Base-by-base conservation (phyloP, 441 rosid species). In the Corymbia calophylla region DNA sequence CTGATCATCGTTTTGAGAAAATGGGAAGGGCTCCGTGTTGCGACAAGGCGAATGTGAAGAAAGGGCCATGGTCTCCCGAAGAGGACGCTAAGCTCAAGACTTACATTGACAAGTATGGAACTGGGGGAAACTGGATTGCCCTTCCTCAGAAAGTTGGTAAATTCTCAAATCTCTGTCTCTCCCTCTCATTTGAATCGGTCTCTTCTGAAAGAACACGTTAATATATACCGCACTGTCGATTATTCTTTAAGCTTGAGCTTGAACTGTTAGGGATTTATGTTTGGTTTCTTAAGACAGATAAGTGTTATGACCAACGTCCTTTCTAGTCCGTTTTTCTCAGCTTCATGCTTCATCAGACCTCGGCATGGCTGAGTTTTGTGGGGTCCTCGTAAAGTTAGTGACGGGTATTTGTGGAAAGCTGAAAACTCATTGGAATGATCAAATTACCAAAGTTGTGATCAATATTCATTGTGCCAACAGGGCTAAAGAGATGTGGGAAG, bases 1-100 rank as follows among this genome's bases (percentile, higher is more conserved):
- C 68, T n/a, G 55, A 17, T 54, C 87, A 51, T 54, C 60, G 51
- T 8, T 39, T 35, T 5, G 66, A 54, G 58, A 27, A 91, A 87
- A 98, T 97, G 99, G 99, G 99, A 90, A 94, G 99, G 93, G 99
- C 99, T 90, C 99, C 99, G 32, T 98, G 99, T 86, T 98, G 99
- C 86, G 99, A 98, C 91, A 98, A 98, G 94, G 94, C 94, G 55
- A 98, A 95, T 90, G 99, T 97, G 86, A 98, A 98, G 94, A 97
- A 93, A 90, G 99, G 99, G n/a, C 99, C 99, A 77, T 98, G 99
- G 99, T 96, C 99, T 56, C 97, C 99, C 29, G 99, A 97, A 92
- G 99, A 97, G 88, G 99, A 97, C 93, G 96, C 94, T 86, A 97
- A 94, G 95, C 99, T 97, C 91, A 97, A 97, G 93, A 96, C 95